Evolutionary conservation across 1,139 yeast species (phyloP), one percentile per base, ranked within the genome.

Genomic region (Suhomyces kunorum): DNA sequence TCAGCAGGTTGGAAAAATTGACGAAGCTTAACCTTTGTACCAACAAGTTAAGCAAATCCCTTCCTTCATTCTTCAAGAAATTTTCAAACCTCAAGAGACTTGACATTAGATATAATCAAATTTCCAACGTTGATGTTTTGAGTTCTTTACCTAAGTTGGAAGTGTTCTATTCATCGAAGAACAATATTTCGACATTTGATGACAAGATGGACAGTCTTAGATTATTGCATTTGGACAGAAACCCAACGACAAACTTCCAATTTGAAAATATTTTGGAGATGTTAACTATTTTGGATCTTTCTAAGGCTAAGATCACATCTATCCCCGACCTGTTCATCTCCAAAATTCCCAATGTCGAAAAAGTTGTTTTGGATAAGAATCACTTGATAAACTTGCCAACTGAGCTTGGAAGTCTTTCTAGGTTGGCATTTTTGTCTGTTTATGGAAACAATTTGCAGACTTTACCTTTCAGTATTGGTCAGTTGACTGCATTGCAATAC

Each of bases 261-360:
- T 81, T 85, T 50, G 78, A 79, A 19, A 66, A 71, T 33, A 69
- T 76, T 30, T 74, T 85, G 54, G 70, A 73, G 13, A 76, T 78
- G 45, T 70, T 90, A 54, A 83, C 92, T 1, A 80, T 84, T 17
- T 68, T 90, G 42, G 89, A 88, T 47, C 67, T 90, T 35, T 80
- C 87, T 8, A 86, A 85, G 54, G 96, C 96, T 1, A 89, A 87
- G 56, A 69, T 90, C 33, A 80, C 96, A 0, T 73, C 85, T 3
- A 69, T 92, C 32, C 85, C 92, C 1, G 71, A 78, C 3, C 80
- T 78, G 23, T 79, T 88, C 48, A 71, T 88, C 32, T 66, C 73
- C 12, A 77, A 74, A 50, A 71, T 89, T 34, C 78, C 85, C 0
- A 78, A 80, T 46, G 69, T 89, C 39, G 96, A 87, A 55, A 84